Percentiles rank a stretch among this genome's conserved stretches.
phyloP scores from a whole-genome alignment of 768 basidiomycete species.

The Psilocybe tampanensis region DNA sequence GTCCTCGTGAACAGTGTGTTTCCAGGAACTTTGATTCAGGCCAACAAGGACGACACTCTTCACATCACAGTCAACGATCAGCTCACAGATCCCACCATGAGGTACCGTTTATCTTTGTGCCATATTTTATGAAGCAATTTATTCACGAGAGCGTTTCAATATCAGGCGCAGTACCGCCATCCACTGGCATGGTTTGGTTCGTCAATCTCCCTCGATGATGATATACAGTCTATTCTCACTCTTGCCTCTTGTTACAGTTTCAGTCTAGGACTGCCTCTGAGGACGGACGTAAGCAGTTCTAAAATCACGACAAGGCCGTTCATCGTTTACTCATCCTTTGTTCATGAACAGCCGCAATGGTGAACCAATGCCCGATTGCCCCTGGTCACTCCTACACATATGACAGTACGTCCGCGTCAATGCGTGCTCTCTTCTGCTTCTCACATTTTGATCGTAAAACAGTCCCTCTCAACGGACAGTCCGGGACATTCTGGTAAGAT shows the following conservation, averaged over 20 bases:
- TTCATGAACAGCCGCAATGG: constrained; percentile 25
- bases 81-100: constrained; percentile 34
- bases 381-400: constrained; percentile 31
- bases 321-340: constrained; percentile 24
- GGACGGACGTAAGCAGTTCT: constrained; percentile 50
- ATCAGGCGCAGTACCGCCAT: constrained; percentile 32
- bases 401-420: constrained; percentile 12
- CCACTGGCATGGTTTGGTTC: constrained; percentile 36
- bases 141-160: neutral
- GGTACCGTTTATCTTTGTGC: constrained; percentile 15
- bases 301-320: no score
- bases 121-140: neutral
- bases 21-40: constrained; percentile 42
- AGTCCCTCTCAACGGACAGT: constrained; percentile 26
- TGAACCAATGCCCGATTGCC: constrained; percentile 32
- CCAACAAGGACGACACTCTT: constrained; percentile 37
- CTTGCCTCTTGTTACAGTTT: no score
- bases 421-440: no score
- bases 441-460: no score
- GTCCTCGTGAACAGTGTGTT: constrained; percentile 43
- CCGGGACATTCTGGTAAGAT: constrained; percentile 35
- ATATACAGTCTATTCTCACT: neutral
- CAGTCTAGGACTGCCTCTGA: constrained; percentile 46
- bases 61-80: constrained; percentile 34
- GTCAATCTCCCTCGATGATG: neutral